Base-by-base conservation (phyloP, 768 basidiomycete genomes). In the Mycena galopus region DNA sequence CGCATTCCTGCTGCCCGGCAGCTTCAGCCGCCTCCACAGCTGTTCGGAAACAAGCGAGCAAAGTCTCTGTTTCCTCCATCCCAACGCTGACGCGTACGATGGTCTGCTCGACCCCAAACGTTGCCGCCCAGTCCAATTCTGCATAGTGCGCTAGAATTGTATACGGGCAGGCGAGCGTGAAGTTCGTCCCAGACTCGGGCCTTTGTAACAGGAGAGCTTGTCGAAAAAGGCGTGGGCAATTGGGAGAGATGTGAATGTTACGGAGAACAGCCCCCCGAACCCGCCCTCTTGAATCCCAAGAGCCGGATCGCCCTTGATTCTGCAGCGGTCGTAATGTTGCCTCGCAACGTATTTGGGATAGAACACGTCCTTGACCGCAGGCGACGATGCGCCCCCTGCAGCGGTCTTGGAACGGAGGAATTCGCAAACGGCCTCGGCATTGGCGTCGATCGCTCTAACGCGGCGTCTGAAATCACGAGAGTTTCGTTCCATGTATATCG, bases 401-500 rank as follows among this genome's bases (percentile, higher is more conserved):
- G 84, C 65, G 0, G 92, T 92, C 57, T 88, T 89, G 2, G 89
- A 85, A 44, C 86, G 88, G 32, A 99, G 86, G 79, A 93, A 90
- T 65, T 94, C 92, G 81, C 96, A 97, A 67, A 97, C 85, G 53
- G 88, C 89, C 79, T 95, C 92, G 4, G 97, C 86, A 80, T 97
- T 99, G 35, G 81, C 80, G 80, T 99, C 95, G 81, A 97, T 95
- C 64, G 85, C 80, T 66, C 85, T 85, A 75, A 96, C 88, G 65
- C 97, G 94, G 10, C 84, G 86, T 62, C 87, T 83, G 85, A 97
- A 98, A 83, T 98, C 92, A 61, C 97, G 94, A 21, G 97, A 99
- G 83, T 99, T 99, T 75, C 97, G 94, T 80, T 99, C 97, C 94
- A 99, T 94, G 86, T 92, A 97, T 67, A 98, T 90, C 50, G 95